Evolutionary conservation across 805 yeast species (phyloP), one percentile per base, ranked within the genome.

Genomic region (Candida fluviatilis): DNA sequence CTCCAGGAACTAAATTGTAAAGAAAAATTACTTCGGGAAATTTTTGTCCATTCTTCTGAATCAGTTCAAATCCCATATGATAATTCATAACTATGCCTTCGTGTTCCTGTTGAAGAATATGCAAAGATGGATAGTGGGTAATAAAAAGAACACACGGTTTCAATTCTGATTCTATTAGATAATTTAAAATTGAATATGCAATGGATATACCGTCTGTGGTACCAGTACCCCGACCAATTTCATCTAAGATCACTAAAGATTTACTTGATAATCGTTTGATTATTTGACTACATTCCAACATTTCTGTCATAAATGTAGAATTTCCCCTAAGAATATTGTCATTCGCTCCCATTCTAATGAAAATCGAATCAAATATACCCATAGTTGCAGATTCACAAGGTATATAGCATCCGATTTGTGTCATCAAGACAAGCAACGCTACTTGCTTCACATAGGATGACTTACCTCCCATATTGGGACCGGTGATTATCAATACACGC

Each of bases 391-490:
- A 45, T 2, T 68, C 62, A 14, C 91, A 88, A 1, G 95, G 93
- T 2, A 87, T 73, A 53, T 66, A 84, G 47, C 84, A 74, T 0
- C 95, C 95, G 3, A 84, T 68, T 55, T 86, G 95, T 1, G 84
- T 78, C 82, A 86, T 74, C 6, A 86, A 75, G 8, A 76, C 79
- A 8, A 78, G 63, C 11, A 87, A 57, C 0, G 93, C 95, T 8
- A 84, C 71, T 44, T 84, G 88, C 36, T 85, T 72, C 12, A 84
- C 86, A 50, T 79, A 80, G 1, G 88, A 79, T 5, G 89, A 81
- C 54, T 86, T 86, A 3, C 95, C 95, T 7, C 95, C 95, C 89
- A 85, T 84, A 48, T 85, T 85, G 0, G 95, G 93, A 0, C 95
- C 95, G 0, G 95, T 85, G 16, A 89, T 75, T 12, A 89, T 69